A percentile compares a stretch with the other conserved stretches of the same genome.
Conservation (phyloP, 2,329 filamentous ascomycete species). For the Ophiocordyceps robertsii region DNA sequence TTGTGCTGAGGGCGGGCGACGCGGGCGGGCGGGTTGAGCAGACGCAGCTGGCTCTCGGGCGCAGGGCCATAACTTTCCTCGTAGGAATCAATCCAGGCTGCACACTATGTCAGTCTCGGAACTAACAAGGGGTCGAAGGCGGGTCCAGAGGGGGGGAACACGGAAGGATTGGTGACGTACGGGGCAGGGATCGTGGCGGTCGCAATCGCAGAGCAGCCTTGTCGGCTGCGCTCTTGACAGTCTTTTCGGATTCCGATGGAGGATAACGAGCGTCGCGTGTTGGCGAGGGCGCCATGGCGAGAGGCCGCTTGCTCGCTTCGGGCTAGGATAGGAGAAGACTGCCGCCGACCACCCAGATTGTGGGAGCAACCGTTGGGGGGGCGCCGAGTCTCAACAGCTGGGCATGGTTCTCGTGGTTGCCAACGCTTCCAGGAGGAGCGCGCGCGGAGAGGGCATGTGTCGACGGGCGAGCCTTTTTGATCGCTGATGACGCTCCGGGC, state of each 20-base stretch:
- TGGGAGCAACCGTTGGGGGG: neutral
- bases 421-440: neutral
- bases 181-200: constrained; percentile 16
- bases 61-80: constrained; percentile 24
- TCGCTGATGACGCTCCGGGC: too few species aligned
- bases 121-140: neutral
- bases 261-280: constrained; percentile 4
- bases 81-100: constrained; percentile 38
- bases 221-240: constrained; percentile 5
- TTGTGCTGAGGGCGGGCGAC: constrained; percentile 27
- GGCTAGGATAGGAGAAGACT: neutral
- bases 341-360: neutral
- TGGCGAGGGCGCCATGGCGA: constrained; percentile 5
- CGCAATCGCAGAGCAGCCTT: constrained; percentile 8
- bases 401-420: neutral
- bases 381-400: neutral
- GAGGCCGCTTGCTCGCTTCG: neutral
- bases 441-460: neutral
- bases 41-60: constrained; percentile 23
- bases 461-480: neutral
- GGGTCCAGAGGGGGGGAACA: neutral
- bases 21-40: constrained; percentile 25
- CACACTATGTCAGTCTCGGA: constrained; percentile 8
- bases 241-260: constrained; percentile 2
- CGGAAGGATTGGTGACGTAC: constrained; percentile 6